Conservation (phyloP, 805 yeast species). For the Candida morakotiae region DNA sequence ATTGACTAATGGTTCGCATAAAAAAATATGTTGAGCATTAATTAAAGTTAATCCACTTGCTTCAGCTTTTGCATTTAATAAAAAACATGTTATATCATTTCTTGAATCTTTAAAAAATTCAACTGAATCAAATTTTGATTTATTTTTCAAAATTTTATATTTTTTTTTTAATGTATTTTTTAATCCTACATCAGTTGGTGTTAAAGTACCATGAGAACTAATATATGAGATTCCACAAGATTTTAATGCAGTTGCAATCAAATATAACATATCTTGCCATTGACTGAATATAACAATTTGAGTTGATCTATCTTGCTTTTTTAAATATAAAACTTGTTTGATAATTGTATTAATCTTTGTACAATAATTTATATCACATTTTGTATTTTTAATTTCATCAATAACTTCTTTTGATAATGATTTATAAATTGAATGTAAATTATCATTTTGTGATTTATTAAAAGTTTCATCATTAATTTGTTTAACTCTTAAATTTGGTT, state of each 20-base stretch:
- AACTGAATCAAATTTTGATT: constrained; percentile 36
- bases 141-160: no score
- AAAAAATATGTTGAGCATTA: constrained; percentile 87
- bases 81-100: constrained; percentile 70
- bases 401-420: constrained; percentile 40
- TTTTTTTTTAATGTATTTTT: constrained; percentile 17
- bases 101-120: constrained; percentile 56
- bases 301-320: constrained; percentile 51
- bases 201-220: constrained; percentile 45
- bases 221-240: constrained; percentile 54
- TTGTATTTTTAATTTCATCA: constrained; percentile 37
- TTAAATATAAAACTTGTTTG: constrained; percentile 64
- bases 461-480: constrained; percentile 27
- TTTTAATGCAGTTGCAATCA: constrained; percentile 63
- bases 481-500: constrained; percentile 48
- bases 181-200: constrained; percentile 18
- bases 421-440: constrained; percentile 40
- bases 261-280: constrained; percentile 70
- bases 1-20: constrained; percentile 90
- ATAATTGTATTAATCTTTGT: constrained; percentile 83
- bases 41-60: constrained; percentile 88
- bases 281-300: constrained; percentile 90
- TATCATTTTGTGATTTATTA: constrained; percentile 3
- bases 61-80: constrained; percentile 80
- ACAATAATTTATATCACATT: constrained; percentile 52